Base-by-base conservation (phyloP, 2,329 filamentous ascomycete genomes). In the Paecilomyces sp. region DNA sequence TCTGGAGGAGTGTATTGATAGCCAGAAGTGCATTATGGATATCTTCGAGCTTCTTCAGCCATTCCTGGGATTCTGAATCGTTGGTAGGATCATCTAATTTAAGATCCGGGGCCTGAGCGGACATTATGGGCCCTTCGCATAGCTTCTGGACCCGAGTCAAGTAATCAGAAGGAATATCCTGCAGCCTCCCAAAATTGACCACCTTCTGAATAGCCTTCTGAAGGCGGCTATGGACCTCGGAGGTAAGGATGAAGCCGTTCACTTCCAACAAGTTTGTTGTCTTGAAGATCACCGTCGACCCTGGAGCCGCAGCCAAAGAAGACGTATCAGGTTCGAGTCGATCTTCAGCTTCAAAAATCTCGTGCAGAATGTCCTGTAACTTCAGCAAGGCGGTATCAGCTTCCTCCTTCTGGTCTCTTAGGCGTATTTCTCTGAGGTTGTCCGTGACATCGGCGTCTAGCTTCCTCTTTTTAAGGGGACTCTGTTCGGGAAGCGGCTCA, bases 301-400 rank as follows among this genome's bases (percentile, higher is more conserved):
- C 64, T 36, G 82, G 75, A 50, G 67, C 58, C n/a, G 74, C 65
- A 18, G 66, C 62, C 60, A 67, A 64, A 55, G 71, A 73, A 24
- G 78, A 79, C 6, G 70, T 84, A 73, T 82, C 85, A 62, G 75
- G 80, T 74, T 81, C 87, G 60, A 81, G 80, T 70, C 85, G 83
- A 67, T 92, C 87, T 69, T 96, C 91, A 4, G 89, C 88, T 63
- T 90, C 84, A 65, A 92, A 91, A 15, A 96, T 82, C 25, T 87
- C 85, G 57, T 85, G 80, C 3, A 95, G 79, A 55, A 92, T 82
- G 41, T 83, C 83, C 59, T 88, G 84, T 12, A 99, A 77, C 58
- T 87, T 86, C 57, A 87, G 79, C 54, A 92, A 81, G 52, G 90
- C 88, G 11, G 85, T 82, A 66, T 96, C 88, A 3, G 88, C 89